These are phyloP conservation scores for Coemansia sp. DNA, from an alignment of 192 early-diverging fungal genomes.

Conservation along the genomic window DNA sequence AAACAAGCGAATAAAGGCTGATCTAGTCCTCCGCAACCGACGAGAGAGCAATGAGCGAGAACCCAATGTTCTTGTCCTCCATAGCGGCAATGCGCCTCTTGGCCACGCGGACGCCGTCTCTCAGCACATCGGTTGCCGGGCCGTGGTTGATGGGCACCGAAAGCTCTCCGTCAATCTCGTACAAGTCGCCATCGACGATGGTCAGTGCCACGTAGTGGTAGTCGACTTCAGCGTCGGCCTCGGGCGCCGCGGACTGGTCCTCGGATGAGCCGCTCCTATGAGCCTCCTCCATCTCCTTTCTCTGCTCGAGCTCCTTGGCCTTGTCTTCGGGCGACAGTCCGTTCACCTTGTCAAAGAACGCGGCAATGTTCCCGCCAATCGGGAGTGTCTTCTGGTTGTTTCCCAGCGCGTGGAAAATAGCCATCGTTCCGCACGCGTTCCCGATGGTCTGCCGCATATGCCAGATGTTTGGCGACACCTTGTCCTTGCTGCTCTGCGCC, in stretches of 20 bases:
- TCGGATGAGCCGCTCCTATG: conserved; percentile 58
- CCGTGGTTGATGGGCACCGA: conserved; percentile 86
- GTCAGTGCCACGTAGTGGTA: conserved; percentile 91
- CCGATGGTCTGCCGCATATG: conserved; percentile 86
- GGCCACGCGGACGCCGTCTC: conserved; percentile 29
- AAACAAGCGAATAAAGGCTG: not conserved
- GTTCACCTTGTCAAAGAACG: conserved; percentile 65
- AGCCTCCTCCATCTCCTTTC: conserved; percentile 56
- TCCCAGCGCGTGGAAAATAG: conserved; percentile 82
- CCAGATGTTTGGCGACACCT: conserved; percentile 56
- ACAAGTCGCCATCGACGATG: conserved; percentile 70
- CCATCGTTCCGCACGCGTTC: conserved; percentile 96
- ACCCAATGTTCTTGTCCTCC: conserved; percentile 8
- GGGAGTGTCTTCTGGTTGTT: conserved; percentile 64
- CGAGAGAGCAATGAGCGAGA: conserved; percentile 34
- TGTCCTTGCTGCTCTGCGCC: conserved; percentile 38
- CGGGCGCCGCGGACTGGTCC: conserved; percentile 72
- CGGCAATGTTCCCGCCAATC: conserved; percentile 57
- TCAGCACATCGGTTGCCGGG: conserved; percentile 58
- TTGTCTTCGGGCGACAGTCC: conserved; percentile 70
- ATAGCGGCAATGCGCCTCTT: conserved; percentile 26
- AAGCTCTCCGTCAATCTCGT: conserved; percentile 87
- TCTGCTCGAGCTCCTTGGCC: conserved; percentile 68
- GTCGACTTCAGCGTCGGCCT: conserved; percentile 73
- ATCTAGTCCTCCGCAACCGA: not conserved